Evolutionary conservation across 768 basidiomycete genomes (phyloP), one percentile per base, ranked within the genome.

Genomic region (Crepidotus variabilis): DNA sequence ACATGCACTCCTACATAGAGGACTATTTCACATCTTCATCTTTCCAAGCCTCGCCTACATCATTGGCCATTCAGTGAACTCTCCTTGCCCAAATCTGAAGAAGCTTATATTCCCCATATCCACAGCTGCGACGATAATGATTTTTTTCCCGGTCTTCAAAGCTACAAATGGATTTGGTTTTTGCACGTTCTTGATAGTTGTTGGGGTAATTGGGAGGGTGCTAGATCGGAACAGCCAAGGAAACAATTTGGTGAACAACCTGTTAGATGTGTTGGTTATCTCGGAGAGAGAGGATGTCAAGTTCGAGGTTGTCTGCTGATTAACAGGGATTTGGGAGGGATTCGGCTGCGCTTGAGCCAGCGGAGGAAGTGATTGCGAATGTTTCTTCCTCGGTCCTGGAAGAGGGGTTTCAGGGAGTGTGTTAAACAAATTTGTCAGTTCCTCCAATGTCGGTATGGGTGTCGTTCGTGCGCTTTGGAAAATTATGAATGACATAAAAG

Each of bases 51-150:
- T 28, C 3, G 28, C 14, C 55, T 60, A 78, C 47, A 61, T 61
- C 86, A 94, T 90, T 0, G 91, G 86, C 83, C 88, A 87, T 62
- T 93, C 90, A 52, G 82, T 85, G 68, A 98, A 98, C 8, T 78
- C 84, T 0, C 92, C 91, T 65, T 94, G 80, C 6, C 88, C 86
- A 61, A 98, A 94, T 52, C 90, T 77, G 72, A 93, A 90, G 76
- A 97, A 95, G 61, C 90, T 89, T 45, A 87, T 87, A 60, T 81
- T 92, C 8, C 95, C 93, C 1, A 84, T 80, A 70, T 97, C 94
- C 4, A 95, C 94, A 1, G 82, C 92, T 1, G 94, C 95, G 49
- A 98, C 81, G 33, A 98, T 77, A 52, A 95, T 75, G 8, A 78
- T 86, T 66, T 92, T 91, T 67, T 87, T 90, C 0, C 96, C 96